These are phyloP conservation scores for Chernovozyma aurita DNA, from an alignment of 1,139 yeast genomes.

Conservation along the genomic window DNA sequence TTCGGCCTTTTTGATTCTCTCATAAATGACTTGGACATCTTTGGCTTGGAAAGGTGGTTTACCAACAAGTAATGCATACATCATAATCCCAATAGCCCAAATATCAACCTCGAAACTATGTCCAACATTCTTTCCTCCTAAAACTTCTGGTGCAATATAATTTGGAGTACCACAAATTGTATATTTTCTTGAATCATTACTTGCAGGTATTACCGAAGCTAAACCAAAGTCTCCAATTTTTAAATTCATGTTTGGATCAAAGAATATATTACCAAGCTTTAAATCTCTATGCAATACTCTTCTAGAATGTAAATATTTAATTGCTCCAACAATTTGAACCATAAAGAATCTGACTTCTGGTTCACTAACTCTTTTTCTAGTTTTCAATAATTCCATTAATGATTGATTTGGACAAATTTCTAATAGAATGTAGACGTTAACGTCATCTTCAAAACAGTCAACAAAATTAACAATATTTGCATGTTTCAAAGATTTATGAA, in stretches of 20 bases:
- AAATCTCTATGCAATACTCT: slow-evolving; percentile 95
- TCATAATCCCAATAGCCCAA: slow-evolving; percentile 97
- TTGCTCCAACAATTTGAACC: slow-evolving; percentile 92
- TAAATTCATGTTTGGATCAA: slow-evolving; percentile 87
- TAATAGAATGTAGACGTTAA: slow-evolving; percentile 84
- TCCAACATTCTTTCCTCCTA: slow-evolving; percentile 83
- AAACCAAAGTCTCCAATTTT: slow-evolving; percentile 96
- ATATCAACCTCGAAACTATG: slow-evolving; percentile 93
- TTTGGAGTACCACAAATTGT: slow-evolving; percentile 98
- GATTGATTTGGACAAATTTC: slow-evolving; percentile 95
- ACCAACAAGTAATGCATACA: slow-evolving; percentile 85
- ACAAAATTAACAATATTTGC: slow-evolving; percentile 86
- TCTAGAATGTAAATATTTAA: slow-evolving; percentile 85
- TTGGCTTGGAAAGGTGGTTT: slow-evolving; percentile 97
- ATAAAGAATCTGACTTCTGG: slow-evolving; percentile 89
- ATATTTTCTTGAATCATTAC: slow-evolving; percentile 65
- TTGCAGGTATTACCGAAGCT: slow-evolving; percentile 77
- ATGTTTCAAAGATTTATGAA: slow-evolving; percentile 87
- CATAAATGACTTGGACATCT: slow-evolving; percentile 90
- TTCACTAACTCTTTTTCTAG: slow-evolving; percentile 77
- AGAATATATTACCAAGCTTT: slow-evolving; percentile 89
- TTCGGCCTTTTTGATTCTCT: slow-evolving; percentile 81
- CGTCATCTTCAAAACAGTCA: slow-evolving; percentile 94
- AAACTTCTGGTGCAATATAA: slow-evolving; percentile 95
- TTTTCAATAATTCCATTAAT: slow-evolving; percentile 84